Evolutionary conservation across 805 yeast genomes (phyloP).

Genomic region (Teunomyces panamensis): DNA sequence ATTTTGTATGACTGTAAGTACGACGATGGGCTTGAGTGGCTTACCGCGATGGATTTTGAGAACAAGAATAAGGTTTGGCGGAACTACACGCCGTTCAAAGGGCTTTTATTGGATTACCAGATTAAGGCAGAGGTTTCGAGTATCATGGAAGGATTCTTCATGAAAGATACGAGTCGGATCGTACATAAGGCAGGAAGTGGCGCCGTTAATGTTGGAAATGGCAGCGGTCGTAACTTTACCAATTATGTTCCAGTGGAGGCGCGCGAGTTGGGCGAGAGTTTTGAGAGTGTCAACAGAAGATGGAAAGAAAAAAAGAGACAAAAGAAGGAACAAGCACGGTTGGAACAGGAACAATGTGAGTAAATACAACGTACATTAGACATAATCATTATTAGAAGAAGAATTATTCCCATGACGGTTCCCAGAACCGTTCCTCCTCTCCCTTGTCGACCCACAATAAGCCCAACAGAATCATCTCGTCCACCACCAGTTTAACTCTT

Average conservation of each 20-base stretch:
- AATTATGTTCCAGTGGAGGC: constrained; percentile 56
- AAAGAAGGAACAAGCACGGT: not conserved
- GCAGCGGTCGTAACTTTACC: constrained; percentile 59
- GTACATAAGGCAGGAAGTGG: constrained; percentile 18
- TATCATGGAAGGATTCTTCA: constrained; percentile 42
- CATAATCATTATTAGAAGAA: not conserved
- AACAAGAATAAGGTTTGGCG: constrained; percentile 33
- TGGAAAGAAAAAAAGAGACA: constrained; percentile 43
- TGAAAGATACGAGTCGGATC: constrained; percentile 16
- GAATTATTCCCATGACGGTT: constrained; percentile 56
- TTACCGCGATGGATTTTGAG: constrained; percentile 24
- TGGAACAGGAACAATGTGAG: not conserved
- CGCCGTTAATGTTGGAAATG: constrained; percentile 70
- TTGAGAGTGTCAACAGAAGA: constrained; percentile 66
- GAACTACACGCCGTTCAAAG: constrained; percentile 44
- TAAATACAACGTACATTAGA: not conserved
- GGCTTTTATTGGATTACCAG: constrained; percentile 53
- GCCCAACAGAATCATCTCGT: constrained; percentile 80
- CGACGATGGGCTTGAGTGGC: constrained; percentile 65
- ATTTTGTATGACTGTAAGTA: constrained; percentile 83
- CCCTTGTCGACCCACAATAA: constrained; percentile 77
- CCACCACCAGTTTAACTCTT: constrained; percentile 60
- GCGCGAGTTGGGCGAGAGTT: constrained; percentile 59
- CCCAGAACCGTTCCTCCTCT: constrained; percentile 59
- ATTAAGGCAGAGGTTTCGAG: constrained; percentile 53